Conservation (phyloP, 306 rosid genomes). For the Rosa rugosa region DNA sequence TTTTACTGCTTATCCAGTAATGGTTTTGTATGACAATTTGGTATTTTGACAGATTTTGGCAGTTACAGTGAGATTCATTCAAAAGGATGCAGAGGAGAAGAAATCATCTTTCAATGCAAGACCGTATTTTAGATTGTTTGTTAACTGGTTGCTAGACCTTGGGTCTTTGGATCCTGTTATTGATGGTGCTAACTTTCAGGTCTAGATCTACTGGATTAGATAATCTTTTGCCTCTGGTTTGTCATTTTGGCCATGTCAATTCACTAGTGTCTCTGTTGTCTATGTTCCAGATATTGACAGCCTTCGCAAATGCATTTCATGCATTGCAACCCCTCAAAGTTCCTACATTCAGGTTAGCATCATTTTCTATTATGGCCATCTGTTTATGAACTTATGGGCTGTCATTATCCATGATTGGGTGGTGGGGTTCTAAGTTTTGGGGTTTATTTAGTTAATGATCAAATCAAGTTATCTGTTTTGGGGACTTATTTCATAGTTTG, state of each 20-base stretch:
- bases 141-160: conserved; percentile 88
- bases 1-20: conserved; percentile 2
- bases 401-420: background rate
- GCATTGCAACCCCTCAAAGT: conserved; percentile 91
- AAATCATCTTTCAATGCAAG: conserved; percentile 79
- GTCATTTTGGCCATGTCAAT: conserved; percentile 7
- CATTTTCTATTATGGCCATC: background rate
- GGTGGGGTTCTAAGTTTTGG: background rate
- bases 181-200: conserved; percentile 96
- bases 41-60: conserved; percentile 61
- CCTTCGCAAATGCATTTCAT: conserved; percentile 87
- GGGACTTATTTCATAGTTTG: background rate
- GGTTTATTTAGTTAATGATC: background rate
- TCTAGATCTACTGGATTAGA: conserved; percentile 30
- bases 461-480: background rate
- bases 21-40: conserved; percentile 25
- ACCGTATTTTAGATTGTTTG: conserved; percentile 89
- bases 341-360: conserved; percentile 84
- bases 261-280: conserved; percentile 22
- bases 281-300: conserved; percentile 71
- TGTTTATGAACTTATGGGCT: background rate
- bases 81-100: conserved; percentile 90
- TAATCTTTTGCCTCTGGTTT: conserved; percentile 10
- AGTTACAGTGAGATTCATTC: conserved; percentile 71
- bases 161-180: conserved; percentile 79